A percentile compares a stretch with the other conserved stretches of the same genome.
Evolutionary conservation across 371 early-diverging fungal genomes (phyloP).

Genomic region (Apophysomyces elegans): DNA sequence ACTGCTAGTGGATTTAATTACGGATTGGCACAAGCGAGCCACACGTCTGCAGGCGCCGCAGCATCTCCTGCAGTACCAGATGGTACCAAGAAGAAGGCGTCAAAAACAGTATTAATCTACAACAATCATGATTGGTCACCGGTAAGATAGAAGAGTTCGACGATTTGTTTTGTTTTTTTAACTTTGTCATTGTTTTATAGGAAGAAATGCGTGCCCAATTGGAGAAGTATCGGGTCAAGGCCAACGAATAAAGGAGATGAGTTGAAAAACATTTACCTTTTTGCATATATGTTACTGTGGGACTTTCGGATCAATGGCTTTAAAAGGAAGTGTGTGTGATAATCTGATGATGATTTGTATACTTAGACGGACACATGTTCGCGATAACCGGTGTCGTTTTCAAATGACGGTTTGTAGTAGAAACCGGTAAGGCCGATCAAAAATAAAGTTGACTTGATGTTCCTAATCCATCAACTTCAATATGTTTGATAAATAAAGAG

Average conservation of each 20-base stretch:
- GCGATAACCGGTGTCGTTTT: neutral
- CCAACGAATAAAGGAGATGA: slow-evolving; percentile 14
- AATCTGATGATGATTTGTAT: slow-evolving; percentile 1
- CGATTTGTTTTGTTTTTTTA: neutral
- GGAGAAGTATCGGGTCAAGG: slow-evolving; percentile 23
- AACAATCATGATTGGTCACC: slow-evolving; percentile 46
- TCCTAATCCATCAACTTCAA: neutral
- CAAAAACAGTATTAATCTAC: slow-evolving; percentile 43
- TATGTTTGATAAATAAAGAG: neutral
- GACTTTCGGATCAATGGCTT: slow-evolving; percentile 5
- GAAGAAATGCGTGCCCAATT: slow-evolving; percentile 25
- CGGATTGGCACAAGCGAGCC: neutral
- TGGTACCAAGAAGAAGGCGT: slow-evolving; percentile 43
- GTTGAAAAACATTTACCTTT: slow-evolving; percentile 7
- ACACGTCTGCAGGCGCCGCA: slow-evolving; percentile 7
- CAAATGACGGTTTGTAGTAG: slow-evolving; percentile 13
- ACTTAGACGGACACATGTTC: slow-evolving; percentile 11
- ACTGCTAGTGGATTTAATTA: slow-evolving; percentile 6
- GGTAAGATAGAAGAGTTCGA: slow-evolving; percentile 10
- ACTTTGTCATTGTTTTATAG: slow-evolving; percentile 13
- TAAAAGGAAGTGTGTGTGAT: neutral
- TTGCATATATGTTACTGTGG: neutral
- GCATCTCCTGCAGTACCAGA: slow-evolving; percentile 15
- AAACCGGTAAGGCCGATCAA: slow-evolving; percentile 12
- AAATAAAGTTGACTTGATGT: neutral